Evolutionary conservation across 257 asterid genomes (phyloP).

Genomic region (Thymus quinquecostatus): DNA sequence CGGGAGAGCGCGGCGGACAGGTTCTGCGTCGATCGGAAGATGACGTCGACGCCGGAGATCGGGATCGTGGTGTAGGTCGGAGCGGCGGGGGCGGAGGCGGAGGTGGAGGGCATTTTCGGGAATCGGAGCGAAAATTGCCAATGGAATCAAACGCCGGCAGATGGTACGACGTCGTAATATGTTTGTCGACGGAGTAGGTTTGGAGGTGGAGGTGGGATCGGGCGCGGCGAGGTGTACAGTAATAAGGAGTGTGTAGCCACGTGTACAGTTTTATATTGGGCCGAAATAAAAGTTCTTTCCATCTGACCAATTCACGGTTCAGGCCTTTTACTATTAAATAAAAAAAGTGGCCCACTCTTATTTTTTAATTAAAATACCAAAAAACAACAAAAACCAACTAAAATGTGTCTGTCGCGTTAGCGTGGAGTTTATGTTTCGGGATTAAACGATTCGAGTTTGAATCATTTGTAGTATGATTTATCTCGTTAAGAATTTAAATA

Average conservation of each 20-base stretch:
- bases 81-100: constrained; percentile 35
- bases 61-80: constrained; percentile 75
- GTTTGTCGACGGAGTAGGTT: constrained; percentile 1
- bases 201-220: constrained; percentile 22
- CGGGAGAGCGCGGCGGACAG: constrained; percentile 60
- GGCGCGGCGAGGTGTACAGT: constrained; percentile 17
- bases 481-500: too few relatives aligned
- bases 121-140: constrained; percentile 22
- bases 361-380: too few relatives aligned
- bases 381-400: too few relatives aligned
- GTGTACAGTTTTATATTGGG: constrained; percentile 19
- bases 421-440: too few relatives aligned
- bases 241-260: not conserved
- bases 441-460: too few relatives aligned
- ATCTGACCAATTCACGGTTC: too few relatives aligned
- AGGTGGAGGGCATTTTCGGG: constrained; percentile 48
- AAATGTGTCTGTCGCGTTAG: too few relatives aligned
- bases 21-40: constrained; percentile 68
- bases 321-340: too few relatives aligned
- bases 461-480: too few relatives aligned
- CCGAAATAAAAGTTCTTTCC: not conserved
- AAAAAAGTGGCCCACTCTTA: not conserved
- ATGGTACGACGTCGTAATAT: not conserved
- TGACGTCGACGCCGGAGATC: constrained; percentile 58
- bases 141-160: constrained; percentile 32